These are phyloP conservation scores for Rhamnella rubrinervis DNA, from an alignment of 331 rosid species.

Conservation along the genomic window DNA sequence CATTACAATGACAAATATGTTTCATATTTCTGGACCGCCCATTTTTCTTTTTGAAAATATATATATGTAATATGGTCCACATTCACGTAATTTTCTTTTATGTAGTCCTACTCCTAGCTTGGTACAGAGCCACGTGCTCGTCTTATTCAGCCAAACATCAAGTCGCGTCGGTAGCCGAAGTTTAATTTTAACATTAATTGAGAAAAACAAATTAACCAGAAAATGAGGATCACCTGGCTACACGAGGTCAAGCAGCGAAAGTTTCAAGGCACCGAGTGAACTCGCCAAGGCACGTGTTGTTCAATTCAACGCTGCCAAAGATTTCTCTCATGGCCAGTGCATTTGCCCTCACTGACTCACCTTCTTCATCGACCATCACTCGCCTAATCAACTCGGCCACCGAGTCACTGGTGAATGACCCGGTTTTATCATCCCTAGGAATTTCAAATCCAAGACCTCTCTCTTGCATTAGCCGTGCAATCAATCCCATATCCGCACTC, in stretches of 20 bases:
- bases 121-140: no score
- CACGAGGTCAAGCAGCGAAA: neutral
- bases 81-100: no score
- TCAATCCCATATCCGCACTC: conserved; percentile 26
- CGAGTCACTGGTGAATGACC: conserved; percentile 23
- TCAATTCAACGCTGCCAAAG: conserved; percentile 6
- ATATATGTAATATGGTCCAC: no score
- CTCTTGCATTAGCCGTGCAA: conserved; percentile 14
- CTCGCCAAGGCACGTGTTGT: conserved; percentile 6
- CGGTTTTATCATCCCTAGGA: conserved; percentile 18
- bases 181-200: no score
- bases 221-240: no score
- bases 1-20: no score
- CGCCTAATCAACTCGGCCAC: conserved; percentile 15
- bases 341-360: neutral
- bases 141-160: no score
- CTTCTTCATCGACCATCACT: conserved; percentile 23
- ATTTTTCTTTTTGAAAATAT: no score
- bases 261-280: conserved; percentile 6
- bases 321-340: conserved; percentile 2
- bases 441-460: conserved; percentile 24
- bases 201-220: no score
- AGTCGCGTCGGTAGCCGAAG: no score
- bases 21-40: no score
- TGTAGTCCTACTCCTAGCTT: no score